Percentiles rank a stretch among this genome's conserved stretches.
Evolutionary conservation across 768 basidiomycete genomes (phyloP).

Genomic region (Xanthoconium purpureum): DNA sequence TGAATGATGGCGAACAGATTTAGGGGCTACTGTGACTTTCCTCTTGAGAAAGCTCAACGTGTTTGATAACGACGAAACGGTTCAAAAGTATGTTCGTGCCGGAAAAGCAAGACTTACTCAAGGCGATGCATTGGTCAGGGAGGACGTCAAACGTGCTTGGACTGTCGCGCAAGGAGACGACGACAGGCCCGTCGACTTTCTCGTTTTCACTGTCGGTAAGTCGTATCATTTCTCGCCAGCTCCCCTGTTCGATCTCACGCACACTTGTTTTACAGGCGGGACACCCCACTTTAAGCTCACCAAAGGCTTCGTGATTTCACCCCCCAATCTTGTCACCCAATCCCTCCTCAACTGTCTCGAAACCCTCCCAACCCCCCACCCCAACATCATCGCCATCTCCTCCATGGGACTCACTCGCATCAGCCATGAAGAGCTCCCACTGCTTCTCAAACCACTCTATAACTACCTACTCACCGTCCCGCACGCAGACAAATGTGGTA

Average conservation of each 20-base stretch:
- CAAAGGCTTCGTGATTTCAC: constrained; percentile 48
- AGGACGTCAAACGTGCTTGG: constrained; percentile 55
- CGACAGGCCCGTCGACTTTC: constrained; percentile 43
- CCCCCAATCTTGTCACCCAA: constrained; percentile 57
- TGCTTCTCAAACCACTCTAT: constrained; percentile 50
- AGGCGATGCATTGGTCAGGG: constrained; percentile 57
- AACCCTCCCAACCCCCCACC: constrained; percentile 46
- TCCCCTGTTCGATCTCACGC: background rate
- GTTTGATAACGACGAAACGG: constrained; percentile 51
- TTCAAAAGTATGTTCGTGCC: constrained; percentile 49
- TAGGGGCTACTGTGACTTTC: constrained; percentile 61
- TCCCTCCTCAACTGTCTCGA: constrained; percentile 53
- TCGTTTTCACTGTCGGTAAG: constrained; percentile 64
- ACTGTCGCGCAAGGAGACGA: constrained; percentile 31
- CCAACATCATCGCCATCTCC: constrained; percentile 54
- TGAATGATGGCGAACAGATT: constrained; percentile 35
- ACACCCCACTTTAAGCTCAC: constrained; percentile 41
- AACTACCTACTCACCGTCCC: constrained; percentile 40
- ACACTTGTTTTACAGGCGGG: constrained; percentile 9
- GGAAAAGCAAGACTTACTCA: constrained; percentile 54
- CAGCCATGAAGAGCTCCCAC: constrained; percentile 46
- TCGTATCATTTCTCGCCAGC: background rate
- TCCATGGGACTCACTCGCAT: constrained; percentile 48
- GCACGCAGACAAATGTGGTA: constrained; percentile 60
- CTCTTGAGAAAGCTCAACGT: constrained; percentile 50